These are phyloP conservation scores for Leptographium radiaticola DNA, from an alignment of 2,329 filamentous ascomycete species.

Conservation along the genomic window DNA sequence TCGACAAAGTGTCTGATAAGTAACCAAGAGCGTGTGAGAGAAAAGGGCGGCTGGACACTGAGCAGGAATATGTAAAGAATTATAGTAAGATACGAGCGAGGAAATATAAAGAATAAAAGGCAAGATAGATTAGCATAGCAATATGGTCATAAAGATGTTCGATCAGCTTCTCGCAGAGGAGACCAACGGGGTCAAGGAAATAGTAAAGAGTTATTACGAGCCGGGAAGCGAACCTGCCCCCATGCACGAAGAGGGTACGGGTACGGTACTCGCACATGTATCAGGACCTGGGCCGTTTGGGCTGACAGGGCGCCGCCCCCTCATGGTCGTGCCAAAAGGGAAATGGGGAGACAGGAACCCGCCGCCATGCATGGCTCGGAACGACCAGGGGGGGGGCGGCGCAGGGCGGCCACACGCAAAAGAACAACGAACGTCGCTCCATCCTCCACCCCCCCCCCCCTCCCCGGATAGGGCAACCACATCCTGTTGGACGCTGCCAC, in stretches of 20 bases:
- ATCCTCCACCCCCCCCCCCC: not conserved
- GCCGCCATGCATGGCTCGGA: slow-evolving; percentile 7
- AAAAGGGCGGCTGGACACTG: not conserved
- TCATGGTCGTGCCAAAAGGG: not conserved
- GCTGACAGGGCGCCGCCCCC: not conserved
- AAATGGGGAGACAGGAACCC: slow-evolving; percentile 9
- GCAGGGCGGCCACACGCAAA: not conserved
- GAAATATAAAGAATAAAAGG: not conserved
- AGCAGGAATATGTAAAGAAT: not conserved
- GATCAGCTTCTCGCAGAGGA: not conserved
- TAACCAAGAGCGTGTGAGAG: not conserved
- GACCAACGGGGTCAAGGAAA: not conserved
- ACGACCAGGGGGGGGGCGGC: not conserved
- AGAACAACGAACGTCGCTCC: not conserved
- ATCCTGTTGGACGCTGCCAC: slow-evolving; percentile 15
- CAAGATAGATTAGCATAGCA: not conserved
- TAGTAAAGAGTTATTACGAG: not conserved
- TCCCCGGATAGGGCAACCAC: not conserved
- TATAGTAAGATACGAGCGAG: not conserved
- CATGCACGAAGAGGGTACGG: not conserved
- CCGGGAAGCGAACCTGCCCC: not conserved
- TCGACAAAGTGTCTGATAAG: not conserved
- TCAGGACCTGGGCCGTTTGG: not conserved
- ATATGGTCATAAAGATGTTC: not conserved
- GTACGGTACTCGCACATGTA: not conserved